phyloP scores from a whole-genome alignment of 139 green algal genomes.

The Chlamydomonas eustigma region DNA sequence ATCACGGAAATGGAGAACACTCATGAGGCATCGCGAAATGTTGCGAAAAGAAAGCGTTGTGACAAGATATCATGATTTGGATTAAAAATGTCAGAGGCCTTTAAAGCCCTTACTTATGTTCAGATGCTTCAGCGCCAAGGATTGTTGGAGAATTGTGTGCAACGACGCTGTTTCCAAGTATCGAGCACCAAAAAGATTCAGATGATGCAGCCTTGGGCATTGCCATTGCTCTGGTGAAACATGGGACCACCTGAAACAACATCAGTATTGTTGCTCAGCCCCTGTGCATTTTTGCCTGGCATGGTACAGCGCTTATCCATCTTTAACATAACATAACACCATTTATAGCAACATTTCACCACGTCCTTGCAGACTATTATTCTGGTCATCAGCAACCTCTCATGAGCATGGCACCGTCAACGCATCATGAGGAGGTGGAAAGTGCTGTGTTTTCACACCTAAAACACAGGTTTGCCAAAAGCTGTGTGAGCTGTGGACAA shows the following conservation, averaged over 20 bases:
- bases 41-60: not conserved
- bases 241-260: constrained; percentile 21
- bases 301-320: too few relatives aligned
- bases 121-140: constrained; percentile 4
- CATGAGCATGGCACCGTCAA: too few relatives aligned
- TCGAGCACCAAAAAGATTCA: constrained; percentile 34
- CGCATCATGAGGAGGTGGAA: not conserved
- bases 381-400: too few relatives aligned
- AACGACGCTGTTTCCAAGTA: constrained; percentile 16
- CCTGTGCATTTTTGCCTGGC: too few relatives aligned
- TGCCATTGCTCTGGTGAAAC: constrained; percentile 19
- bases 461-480: constrained; percentile 39
- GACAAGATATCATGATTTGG: not conserved
- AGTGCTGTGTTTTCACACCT: constrained; percentile 12
- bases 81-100: too few relatives aligned
- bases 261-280: too few relatives aligned
- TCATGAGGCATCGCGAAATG: too few relatives aligned
- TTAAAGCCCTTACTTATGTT: constrained; percentile 21
- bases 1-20: too few relatives aligned
- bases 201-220: constrained; percentile 15
- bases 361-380: too few relatives aligned
- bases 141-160: constrained; percentile 4
- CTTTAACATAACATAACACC: too few relatives aligned
- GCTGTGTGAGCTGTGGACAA: constrained; percentile 25
- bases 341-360: too few relatives aligned